A percentile compares a stretch with the other conserved stretches of the same genome.
phyloP scores from a whole-genome alignment of 129 eudicot genomes.

The Arctium minus region DNA sequence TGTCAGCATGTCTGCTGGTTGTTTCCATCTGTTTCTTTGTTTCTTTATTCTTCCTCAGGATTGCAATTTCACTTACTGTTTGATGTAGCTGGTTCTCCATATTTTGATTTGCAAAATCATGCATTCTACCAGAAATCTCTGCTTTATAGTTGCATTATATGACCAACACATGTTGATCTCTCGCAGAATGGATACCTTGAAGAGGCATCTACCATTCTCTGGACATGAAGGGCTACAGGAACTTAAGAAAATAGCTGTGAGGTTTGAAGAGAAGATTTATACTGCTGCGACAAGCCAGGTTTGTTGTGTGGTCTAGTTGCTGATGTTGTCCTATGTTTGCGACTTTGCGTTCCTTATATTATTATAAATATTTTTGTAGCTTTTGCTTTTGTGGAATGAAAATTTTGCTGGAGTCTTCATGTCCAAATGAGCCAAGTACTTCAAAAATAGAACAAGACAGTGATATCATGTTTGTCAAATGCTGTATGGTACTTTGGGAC shows the following conservation, averaged over 20 bases:
- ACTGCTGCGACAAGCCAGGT: slow-evolving; percentile 56
- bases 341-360: background rate
- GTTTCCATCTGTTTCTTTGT: too few relatives aligned
- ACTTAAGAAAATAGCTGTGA: slow-evolving; percentile 46
- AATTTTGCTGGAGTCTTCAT: background rate
- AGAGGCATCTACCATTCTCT: slow-evolving; percentile 60
- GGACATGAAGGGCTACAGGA: slow-evolving; percentile 62
- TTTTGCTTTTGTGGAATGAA: background rate
- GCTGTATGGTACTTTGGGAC: background rate
- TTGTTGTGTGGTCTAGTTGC: background rate
- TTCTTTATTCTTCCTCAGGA: too few relatives aligned
- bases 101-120: background rate
- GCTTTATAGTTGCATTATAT: background rate
- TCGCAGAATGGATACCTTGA: slow-evolving; percentile 58
- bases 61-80: background rate
- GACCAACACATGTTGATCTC: background rate
- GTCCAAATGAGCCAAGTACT: background rate
- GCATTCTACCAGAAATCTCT: background rate
- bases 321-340: background rate
- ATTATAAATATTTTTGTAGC: background rate
- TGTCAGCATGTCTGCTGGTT: too few relatives aligned
- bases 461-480: background rate
- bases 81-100: background rate
- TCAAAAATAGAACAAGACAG: background rate
- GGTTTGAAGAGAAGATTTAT: slow-evolving; percentile 61